A percentile compares a stretch with the other conserved stretches of the same genome.
Conservation (phyloP, 768 basidiomycete species). For the Imleria badia region DNA sequence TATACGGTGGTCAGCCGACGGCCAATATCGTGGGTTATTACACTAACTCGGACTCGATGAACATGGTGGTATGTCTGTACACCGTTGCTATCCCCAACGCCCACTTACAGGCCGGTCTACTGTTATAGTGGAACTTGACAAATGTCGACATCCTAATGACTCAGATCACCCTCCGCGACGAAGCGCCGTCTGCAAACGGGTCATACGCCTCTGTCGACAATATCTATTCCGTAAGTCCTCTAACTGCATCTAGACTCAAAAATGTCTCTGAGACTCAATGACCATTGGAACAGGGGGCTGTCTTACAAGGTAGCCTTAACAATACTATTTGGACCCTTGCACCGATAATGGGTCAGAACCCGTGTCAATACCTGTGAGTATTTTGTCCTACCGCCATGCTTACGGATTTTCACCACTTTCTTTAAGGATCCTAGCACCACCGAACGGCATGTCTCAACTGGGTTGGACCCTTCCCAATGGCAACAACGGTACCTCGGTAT, state of each 20-base stretch:
- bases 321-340: background rate
- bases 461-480: background rate
- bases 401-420: background rate
- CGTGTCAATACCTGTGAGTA: background rate
- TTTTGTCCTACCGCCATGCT: no score
- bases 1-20: background rate
- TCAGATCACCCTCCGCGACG: background rate
- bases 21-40: background rate
- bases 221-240: background rate
- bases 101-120: background rate
- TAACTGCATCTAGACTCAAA: no score
- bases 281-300: background rate
- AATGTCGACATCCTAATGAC: background rate
- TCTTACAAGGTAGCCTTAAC: background rate
- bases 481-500: background rate
- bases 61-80: conserved; percentile 2
- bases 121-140: background rate
- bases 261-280: background rate
- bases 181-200: background rate
- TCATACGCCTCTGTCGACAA: background rate
- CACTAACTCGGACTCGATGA: background rate
- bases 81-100: background rate
- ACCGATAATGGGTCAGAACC: background rate
- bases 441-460: background rate
- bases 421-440: background rate